Evolutionary conservation across 495 filamentous ascomycete species (phyloP).

Genomic region (Trichocladium uniseriatum): DNA sequence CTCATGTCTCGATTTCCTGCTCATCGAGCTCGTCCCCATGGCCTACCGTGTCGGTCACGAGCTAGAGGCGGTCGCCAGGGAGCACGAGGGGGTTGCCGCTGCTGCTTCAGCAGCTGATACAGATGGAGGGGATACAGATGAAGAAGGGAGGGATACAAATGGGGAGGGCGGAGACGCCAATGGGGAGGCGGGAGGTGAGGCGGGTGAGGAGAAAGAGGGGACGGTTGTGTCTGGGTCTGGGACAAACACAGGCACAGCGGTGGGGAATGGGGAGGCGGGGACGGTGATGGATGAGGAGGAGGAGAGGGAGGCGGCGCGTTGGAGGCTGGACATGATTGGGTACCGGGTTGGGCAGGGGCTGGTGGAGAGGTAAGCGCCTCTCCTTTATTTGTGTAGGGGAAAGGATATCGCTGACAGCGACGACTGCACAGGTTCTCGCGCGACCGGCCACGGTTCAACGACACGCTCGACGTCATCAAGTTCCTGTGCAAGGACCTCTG

Average conservation of each 20-base stretch:
- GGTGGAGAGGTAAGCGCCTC: conserved; percentile 65
- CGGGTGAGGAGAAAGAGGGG: conserved; percentile 61
- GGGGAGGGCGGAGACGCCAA: neutral
- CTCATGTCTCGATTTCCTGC: conserved; percentile 80
- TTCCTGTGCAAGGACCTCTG: conserved; percentile 98
- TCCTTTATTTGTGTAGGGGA: no score
- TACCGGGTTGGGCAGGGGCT: conserved; percentile 91
- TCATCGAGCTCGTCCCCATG: conserved; percentile 95
- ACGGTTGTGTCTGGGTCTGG: no score
- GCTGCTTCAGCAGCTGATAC: no score
- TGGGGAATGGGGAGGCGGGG: conserved; percentile 1
- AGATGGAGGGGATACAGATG: neutral
- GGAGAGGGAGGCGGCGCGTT: conserved; percentile 71
- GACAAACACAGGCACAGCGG: conserved; percentile 29
- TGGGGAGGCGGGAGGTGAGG: conserved; percentile 14
- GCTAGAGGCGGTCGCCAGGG: conserved; percentile 33
- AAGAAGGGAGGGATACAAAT: neutral
- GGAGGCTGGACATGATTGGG: conserved; percentile 72
- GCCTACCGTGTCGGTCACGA: conserved; percentile 68
- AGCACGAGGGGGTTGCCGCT: conserved; percentile 11
- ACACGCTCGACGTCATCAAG: conserved; percentile 88
- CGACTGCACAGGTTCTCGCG: conserved; percentile 86
- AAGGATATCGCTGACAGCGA: no score
- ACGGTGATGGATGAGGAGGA: conserved; percentile 57
- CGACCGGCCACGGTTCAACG: conserved; percentile 75